Evolutionary conservation across 257 asterid genomes (phyloP).

Genomic region (Thymus mandschuricus): DNA sequence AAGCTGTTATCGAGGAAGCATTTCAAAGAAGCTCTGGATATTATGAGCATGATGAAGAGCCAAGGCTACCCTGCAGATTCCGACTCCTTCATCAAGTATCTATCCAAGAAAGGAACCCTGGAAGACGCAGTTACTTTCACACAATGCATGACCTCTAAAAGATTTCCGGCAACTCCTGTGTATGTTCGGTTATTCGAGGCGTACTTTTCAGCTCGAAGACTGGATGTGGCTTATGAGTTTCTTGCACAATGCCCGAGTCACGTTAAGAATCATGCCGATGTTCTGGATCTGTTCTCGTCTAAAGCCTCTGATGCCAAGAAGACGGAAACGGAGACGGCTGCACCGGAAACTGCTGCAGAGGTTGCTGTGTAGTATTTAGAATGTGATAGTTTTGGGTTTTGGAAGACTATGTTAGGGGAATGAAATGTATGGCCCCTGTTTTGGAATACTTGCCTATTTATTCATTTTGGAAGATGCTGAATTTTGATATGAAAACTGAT

Average conservation of each 20-base stretch:
- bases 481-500: conserved; percentile 21
- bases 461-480: conserved; percentile 15
- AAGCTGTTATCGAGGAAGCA: conserved; percentile 53
- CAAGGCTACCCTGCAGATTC: conserved; percentile 70
- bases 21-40: conserved; percentile 61
- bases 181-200: conserved; percentile 64
- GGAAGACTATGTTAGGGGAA: conserved; percentile 30
- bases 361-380: conserved; percentile 43
- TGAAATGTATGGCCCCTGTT: background rate
- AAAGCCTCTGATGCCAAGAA: conserved; percentile 35
- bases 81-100: conserved; percentile 58
- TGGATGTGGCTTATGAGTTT: conserved; percentile 69
- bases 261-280: conserved; percentile 69
- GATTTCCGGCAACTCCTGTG: conserved; percentile 52
- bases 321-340: conserved; percentile 17
- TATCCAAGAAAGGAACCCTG: conserved; percentile 58
- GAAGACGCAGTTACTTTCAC: conserved; percentile 66
- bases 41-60: conserved; percentile 66
- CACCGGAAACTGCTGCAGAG: conserved; percentile 29
- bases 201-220: conserved; percentile 60
- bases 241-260: conserved; percentile 64
- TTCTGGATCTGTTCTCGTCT: conserved; percentile 62
- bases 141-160: conserved; percentile 53
- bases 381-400: conserved; percentile 36
- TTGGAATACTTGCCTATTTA: conserved; percentile 22